Percentiles rank a stretch among this genome's conserved stretches.
Evolutionary conservation across 805 yeast genomes (phyloP).

Genomic region (Yamadazyma phyllophila): DNA sequence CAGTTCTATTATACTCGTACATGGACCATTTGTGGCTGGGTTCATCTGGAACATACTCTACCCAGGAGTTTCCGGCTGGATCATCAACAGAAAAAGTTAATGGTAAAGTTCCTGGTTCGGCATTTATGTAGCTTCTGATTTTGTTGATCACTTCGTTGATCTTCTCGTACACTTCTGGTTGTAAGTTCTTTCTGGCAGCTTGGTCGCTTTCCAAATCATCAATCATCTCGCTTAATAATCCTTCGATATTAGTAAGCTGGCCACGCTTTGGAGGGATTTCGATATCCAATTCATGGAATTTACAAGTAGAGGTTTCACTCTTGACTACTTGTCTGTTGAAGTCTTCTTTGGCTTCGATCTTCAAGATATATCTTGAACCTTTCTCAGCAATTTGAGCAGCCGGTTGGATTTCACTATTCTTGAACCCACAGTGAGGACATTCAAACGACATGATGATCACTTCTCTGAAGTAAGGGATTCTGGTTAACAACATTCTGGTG

Average conservation of each 20-base stretch:
- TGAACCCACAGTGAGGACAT: constrained; percentile 92
- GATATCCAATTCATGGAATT: constrained; percentile 78
- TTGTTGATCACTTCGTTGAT: constrained; percentile 67
- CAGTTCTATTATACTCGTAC: constrained; percentile 76
- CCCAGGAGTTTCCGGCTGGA: constrained; percentile 97
- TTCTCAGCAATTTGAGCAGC: constrained; percentile 89
- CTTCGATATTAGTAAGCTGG: constrained; percentile 89
- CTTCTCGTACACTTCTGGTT: constrained; percentile 73
- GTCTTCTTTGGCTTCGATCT: constrained; percentile 67
- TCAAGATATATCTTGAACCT: constrained; percentile 72
- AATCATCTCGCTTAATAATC: constrained; percentile 77
- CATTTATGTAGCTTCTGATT: constrained; percentile 60
- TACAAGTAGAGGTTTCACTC: constrained; percentile 79
- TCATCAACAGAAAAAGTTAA: constrained; percentile 80
- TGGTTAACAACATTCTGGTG: constrained; percentile 80
- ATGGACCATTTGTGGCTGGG: constrained; percentile 88
- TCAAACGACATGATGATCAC: constrained; percentile 91
- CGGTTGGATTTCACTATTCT: constrained; percentile 92
- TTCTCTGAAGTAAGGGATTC: constrained; percentile 89
- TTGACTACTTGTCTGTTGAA: constrained; percentile 90
- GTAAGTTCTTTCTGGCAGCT: constrained; percentile 67
- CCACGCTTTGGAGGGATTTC: constrained; percentile 97
- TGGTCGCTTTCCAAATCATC: constrained; percentile 81
- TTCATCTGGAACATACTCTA: constrained; percentile 84
- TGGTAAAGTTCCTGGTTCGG: constrained; percentile 68